Percentiles rank a stretch among this genome's conserved stretches.
phyloP scores from a whole-genome alignment of 2,329 filamentous ascomycete genomes.

The Zasmidium cellare region DNA sequence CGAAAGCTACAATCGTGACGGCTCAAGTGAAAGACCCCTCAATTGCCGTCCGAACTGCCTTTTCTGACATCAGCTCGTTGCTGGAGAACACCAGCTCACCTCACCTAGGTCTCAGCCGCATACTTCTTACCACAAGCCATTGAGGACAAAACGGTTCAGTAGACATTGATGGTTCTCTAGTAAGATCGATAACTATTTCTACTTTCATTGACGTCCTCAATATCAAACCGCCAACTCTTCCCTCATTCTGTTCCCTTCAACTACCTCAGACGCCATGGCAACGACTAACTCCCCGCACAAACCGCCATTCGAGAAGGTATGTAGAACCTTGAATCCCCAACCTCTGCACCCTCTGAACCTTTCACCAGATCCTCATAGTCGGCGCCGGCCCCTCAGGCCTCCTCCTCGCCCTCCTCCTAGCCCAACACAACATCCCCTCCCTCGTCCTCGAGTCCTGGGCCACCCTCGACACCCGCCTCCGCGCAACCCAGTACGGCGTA shows the following conservation, averaged over 20 bases:
- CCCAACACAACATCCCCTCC: constrained; percentile 23
- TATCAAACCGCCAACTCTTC: background rate
- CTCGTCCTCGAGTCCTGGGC: constrained; percentile 27
- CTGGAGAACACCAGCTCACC: too few relatives aligned
- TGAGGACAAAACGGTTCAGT: too few relatives aligned
- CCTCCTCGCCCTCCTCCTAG: constrained; percentile 29
- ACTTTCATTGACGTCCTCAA: too few relatives aligned
- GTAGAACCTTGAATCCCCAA: background rate
- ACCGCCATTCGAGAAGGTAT: background rate
- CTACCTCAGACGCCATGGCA: background rate
- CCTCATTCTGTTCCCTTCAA: too few relatives aligned
- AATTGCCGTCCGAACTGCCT: too few relatives aligned
- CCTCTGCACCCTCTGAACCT: background rate
- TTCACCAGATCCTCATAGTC: constrained; percentile 30
- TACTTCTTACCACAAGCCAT: too few relatives aligned
- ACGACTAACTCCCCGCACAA: background rate
- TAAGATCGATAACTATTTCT: too few relatives aligned
- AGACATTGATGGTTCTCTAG: too few relatives aligned
- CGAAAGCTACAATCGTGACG: too few relatives aligned
- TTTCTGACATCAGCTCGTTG: too few relatives aligned
- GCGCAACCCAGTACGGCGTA: constrained; percentile 46
- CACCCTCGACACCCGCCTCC: constrained; percentile 35
- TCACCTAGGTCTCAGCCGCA: too few relatives aligned
- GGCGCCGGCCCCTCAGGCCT: constrained; percentile 34
- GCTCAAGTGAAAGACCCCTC: too few relatives aligned